Percentiles rank a stretch among this genome's conserved stretches.
These are phyloP conservation scores for Fragaria ananassa DNA, from an alignment of 306 rosid genomes.

Conservation along the genomic window DNA sequence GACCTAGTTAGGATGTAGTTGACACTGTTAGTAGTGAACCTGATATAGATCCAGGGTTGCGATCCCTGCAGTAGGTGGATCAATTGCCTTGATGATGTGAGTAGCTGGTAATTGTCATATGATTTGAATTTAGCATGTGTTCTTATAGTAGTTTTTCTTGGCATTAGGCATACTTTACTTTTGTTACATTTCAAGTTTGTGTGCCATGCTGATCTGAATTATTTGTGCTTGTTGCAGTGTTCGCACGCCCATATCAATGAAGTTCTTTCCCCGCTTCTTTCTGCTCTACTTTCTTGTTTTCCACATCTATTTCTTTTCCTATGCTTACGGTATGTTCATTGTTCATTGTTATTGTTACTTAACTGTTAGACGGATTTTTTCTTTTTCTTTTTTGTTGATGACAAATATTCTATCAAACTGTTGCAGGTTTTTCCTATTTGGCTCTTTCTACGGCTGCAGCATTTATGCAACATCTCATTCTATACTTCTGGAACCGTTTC, in stretches of 20 bases:
- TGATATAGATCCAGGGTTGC: not conserved
- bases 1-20: not conserved
- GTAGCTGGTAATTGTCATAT: not conserved
- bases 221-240: constrained; percentile 63
- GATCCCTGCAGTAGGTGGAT: not conserved
- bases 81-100: constrained; percentile 2
- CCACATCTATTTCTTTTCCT: constrained; percentile 97
- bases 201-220: constrained; percentile 34
- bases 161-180: not conserved
- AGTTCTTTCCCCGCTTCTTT: constrained; percentile 99
- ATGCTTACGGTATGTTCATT: constrained; percentile 63
- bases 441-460: constrained; percentile 97
- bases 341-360: constrained; percentile 1
- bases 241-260: constrained; percentile 98
- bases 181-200: constrained; percentile 4
- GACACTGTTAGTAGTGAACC: not conserved
- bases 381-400: not conserved
- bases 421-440: constrained; percentile 90
- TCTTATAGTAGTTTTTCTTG: not conserved
- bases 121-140: not conserved
- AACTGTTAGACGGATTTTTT: not conserved
- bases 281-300: constrained; percentile 92
- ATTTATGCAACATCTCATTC: constrained; percentile 92
- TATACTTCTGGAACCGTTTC: constrained; percentile 95
- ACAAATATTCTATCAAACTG: constrained; percentile 1